These are phyloP conservation scores for Xerocomus minutiporus DNA, from an alignment of 1,284 basidiomycete genomes.

Conservation along the genomic window DNA sequence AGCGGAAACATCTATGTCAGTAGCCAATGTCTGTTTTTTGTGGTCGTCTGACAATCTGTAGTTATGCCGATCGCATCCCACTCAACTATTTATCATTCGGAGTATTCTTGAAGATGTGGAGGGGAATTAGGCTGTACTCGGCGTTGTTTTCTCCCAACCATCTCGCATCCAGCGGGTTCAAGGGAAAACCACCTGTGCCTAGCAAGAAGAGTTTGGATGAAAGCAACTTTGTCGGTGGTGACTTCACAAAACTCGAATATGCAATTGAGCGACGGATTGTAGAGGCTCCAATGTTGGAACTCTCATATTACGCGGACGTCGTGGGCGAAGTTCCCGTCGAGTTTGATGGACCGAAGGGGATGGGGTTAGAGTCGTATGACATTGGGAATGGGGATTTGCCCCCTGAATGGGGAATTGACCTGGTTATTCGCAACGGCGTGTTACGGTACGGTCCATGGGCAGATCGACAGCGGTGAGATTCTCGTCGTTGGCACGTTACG, in stretches of 20 bases:
- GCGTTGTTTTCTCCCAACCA: slow-evolving; percentile 26
- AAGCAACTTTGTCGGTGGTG: slow-evolving; percentile 48
- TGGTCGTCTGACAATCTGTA: slow-evolving; percentile 14
- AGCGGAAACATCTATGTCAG: slow-evolving; percentile 51
- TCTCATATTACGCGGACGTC: slow-evolving; percentile 81
- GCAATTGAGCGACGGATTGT: slow-evolving; percentile 81
- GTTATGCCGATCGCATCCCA: slow-evolving; percentile 30
- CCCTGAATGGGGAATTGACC: slow-evolving; percentile 90
- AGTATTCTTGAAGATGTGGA: slow-evolving; percentile 33
- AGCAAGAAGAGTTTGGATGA: slow-evolving; percentile 44
- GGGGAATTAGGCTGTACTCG: slow-evolving; percentile 43
- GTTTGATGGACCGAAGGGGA: slow-evolving; percentile 32
- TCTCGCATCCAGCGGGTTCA: slow-evolving; percentile 2
- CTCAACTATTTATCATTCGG: slow-evolving; percentile 28
- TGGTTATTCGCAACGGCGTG: slow-evolving; percentile 70
- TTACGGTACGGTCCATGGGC: slow-evolving; percentile 92
- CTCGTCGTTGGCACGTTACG: not conserved
- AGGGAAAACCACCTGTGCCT: slow-evolving; percentile 8
- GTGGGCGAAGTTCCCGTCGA: slow-evolving; percentile 58
- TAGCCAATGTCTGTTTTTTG: slow-evolving; percentile 2
- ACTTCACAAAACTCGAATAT: slow-evolving; percentile 68
- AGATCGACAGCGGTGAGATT: slow-evolving; percentile 76
- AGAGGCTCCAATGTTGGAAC: slow-evolving; percentile 69
- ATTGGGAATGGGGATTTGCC: slow-evolving; percentile 81
- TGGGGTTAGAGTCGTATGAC: slow-evolving; percentile 51